Conservation (phyloP, 1,284 basidiomycete genomes). For the Microstroma glucosiphilum region DNA sequence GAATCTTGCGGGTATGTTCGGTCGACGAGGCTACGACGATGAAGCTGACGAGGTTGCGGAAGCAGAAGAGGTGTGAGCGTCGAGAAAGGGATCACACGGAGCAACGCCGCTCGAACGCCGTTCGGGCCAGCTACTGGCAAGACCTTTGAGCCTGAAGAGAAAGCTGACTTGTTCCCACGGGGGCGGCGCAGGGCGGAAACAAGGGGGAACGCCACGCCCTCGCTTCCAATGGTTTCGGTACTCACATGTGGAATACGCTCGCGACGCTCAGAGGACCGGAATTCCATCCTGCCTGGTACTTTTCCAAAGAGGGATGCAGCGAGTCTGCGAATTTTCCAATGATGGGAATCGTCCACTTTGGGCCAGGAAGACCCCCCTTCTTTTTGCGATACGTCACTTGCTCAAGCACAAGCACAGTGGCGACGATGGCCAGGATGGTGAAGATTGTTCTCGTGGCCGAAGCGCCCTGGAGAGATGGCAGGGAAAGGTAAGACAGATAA, state of each 20-base stretch:
- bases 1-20: slow-evolving; percentile 47
- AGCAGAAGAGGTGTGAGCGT: slow-evolving; percentile 4
- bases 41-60: slow-evolving; percentile 27
- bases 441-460: slow-evolving; percentile 23
- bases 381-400: slow-evolving; percentile 39
- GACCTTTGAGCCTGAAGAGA: no score
- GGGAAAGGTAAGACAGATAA: slow-evolving; percentile 6
- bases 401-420: slow-evolving; percentile 33
- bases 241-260: slow-evolving; percentile 48
- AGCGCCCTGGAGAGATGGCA: slow-evolving; percentile 3
- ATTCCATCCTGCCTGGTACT: slow-evolving; percentile 49
- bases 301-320: slow-evolving; percentile 45
- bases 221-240: slow-evolving; percentile 5
- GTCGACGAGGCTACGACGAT: slow-evolving; percentile 49
- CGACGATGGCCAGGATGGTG: slow-evolving; percentile 32
- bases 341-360: slow-evolving; percentile 48
- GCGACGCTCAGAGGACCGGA: slow-evolving; percentile 48
- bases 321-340: slow-evolving; percentile 50
- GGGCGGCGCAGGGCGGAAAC: no score
- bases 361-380: slow-evolving; percentile 43
- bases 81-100: slow-evolving; percentile 4
- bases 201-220: no score
- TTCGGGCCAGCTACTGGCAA: no score
- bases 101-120: background rate
- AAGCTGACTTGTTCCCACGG: no score